These are phyloP conservation scores for Stylosanthes scabra DNA, from an alignment of 331 rosid genomes.

Conservation along the genomic window DNA sequence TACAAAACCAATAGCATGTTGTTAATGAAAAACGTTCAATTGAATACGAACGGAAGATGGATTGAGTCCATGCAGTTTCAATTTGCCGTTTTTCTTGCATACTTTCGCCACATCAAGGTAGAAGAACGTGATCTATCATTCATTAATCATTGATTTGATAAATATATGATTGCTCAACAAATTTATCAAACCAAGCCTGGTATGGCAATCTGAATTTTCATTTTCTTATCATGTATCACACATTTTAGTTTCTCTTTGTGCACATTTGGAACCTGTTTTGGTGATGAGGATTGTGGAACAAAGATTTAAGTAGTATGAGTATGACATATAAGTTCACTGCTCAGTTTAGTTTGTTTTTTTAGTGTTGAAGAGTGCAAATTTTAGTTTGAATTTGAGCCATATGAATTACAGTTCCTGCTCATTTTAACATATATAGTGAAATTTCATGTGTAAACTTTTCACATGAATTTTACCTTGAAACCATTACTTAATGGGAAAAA, in stretches of 20 bases:
- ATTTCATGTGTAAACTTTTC: neutral
- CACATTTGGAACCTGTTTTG: too few species aligned
- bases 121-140: neutral
- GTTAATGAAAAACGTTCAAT: neutral
- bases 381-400: too few species aligned
- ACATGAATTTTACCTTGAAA: too few species aligned
- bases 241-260: too few species aligned
- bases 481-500: neutral
- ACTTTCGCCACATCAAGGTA: neutral
- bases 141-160: neutral
- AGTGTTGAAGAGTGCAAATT: too few species aligned
- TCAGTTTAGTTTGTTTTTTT: too few species aligned
- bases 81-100: neutral
- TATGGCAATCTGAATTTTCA: neutral
- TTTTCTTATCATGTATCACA: neutral
- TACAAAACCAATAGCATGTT: neutral
- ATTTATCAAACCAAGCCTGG: neutral
- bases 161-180: too few species aligned
- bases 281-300: too few species aligned
- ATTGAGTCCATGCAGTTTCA: neutral
- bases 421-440: too few species aligned
- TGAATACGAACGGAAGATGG: neutral
- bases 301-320: too few species aligned
- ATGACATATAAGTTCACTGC: too few species aligned
- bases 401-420: too few species aligned